Evolutionary conservation across 805 yeast genomes (phyloP), one percentile per base, ranked within the genome.

Genomic region (Tetrapisispora arboricola): DNA sequence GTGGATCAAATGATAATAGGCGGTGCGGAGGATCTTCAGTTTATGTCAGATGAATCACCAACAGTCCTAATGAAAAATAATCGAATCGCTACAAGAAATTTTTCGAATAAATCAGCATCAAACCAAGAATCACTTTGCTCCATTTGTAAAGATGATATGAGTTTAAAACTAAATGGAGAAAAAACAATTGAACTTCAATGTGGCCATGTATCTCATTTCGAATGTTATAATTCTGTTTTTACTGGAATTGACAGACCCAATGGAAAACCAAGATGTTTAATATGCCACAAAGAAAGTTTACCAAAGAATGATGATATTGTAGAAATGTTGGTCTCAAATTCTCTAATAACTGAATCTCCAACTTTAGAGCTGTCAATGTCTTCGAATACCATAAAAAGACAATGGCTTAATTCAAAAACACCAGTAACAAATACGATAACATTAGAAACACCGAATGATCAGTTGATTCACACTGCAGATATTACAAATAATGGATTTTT

Each of bases 81-180:
- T 20, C 44, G 44, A 30, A 53, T 45, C 17, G 15, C 29, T 9
- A 34, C 12, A 4, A 15, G 37, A 17, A 34, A 34, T 49, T 22
- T 34, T 24, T 31, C 53, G 12, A 58, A 55, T 41, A 54, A 53
- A 22, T 58, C 46, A 35, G 16, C 22, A 6, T 3, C 28, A 16
- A 17, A 10, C 3, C 15, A 24, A 9, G 28, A 12, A 12, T 17
- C 9, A 26, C 38, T 25, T 3, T 73, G 78, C 47, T 61, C 66
- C 12, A 58, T 71, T 30, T 73, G 78, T 50, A 61, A 63, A 12
- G 76, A 72, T 43, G 55, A 64, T 4, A 49, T 73, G 29, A 53
- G 60, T 2, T 58, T 57, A 34, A 55, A 61, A 12, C 60, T 72
- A 28, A 49, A 52, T 8, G 73, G 72, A 11, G 78, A 73, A 54